Percentiles rank a stretch among this genome's conserved stretches.
These are phyloP conservation scores for Botryosphaeria dothidea DNA, from an alignment of 2,329 filamentous ascomycete species.

Conservation along the genomic window DNA sequence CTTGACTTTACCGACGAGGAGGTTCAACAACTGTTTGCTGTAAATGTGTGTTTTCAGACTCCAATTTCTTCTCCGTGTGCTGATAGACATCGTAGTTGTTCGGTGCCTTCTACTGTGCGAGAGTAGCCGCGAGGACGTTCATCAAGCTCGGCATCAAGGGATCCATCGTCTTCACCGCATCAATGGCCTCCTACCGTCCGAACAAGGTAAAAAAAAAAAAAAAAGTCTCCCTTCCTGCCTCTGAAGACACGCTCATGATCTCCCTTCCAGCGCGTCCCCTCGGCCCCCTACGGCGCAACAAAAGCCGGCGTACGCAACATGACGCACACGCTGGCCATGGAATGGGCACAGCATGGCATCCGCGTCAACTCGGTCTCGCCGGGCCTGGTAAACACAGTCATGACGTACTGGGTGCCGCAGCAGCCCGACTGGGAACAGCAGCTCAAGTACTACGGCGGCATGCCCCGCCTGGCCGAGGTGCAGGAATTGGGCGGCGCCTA, in stretches of 20 bases:
- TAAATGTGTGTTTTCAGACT: conserved; percentile 32
- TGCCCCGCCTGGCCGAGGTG: conserved; percentile 55
- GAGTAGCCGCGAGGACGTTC: conserved; percentile 46
- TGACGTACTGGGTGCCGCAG: conserved; percentile 51
- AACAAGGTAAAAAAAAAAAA: conserved; percentile 37
- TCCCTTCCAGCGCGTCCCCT: conserved; percentile 38
- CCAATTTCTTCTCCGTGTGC: background rate
- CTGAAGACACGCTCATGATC: too few relatives aligned
- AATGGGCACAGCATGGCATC: conserved; percentile 41
- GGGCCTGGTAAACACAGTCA: conserved; percentile 38
- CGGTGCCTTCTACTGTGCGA: conserved; percentile 47
- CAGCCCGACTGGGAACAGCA: conserved; percentile 58
- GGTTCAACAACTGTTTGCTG: conserved; percentile 46
- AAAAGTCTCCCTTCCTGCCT: too few relatives aligned
- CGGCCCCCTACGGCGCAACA: conserved; percentile 45
- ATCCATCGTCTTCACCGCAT: conserved; percentile 49
- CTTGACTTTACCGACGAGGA: conserved; percentile 53
- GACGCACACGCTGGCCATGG: conserved; percentile 43
- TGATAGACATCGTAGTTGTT: conserved; percentile 32
- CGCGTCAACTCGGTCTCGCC: conserved; percentile 41
- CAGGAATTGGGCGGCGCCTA: conserved; percentile 59
- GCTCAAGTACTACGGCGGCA: conserved; percentile 60
- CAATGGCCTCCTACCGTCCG: conserved; percentile 50
- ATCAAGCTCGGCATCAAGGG: conserved; percentile 49
- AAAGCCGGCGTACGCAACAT: conserved; percentile 47